Base-by-base conservation (phyloP, 306 rosid genomes). In the Rosa chinensis region DNA sequence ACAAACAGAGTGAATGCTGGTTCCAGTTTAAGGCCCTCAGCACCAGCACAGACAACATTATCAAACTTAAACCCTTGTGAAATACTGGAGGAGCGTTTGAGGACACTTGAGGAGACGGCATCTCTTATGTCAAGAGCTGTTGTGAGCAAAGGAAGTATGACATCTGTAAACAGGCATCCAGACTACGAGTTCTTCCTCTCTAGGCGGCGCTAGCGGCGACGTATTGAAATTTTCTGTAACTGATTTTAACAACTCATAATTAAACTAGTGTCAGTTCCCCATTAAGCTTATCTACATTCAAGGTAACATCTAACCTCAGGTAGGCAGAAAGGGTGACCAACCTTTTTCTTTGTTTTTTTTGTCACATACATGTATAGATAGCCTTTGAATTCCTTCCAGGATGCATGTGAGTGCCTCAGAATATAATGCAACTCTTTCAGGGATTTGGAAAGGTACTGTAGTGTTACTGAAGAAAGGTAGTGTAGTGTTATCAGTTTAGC, bases 1-100 rank as follows among this genome's bases (percentile, higher is more conserved):
- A 70, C 81, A 83, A 83, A 74, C 91, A 93, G 98, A 86, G 83
- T 66, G 98, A 93, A 81, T 88, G 97, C 88, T 93, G 95, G 97
- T 91, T 91, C 80, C 81, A 84, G 84, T 73, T 73, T 82, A 72
- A 82, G 79, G 56, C 86, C 70, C 43, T 84, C 89, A 42, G 82
- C 83, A 4, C 55, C 8, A 42, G 17, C 11, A 23, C 76, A 50
- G 73, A 10, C 75, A 23, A 78, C 87, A 9, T 82, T 71, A 78
- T 48, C 82, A 14, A 82, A 84, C 68, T 48, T 84, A 71, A 76
- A 89, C 81, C 80, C 90, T 69, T 75, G 62, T 17, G 50, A 67
- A 43, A 63, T 91, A 49, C 85, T 91, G 0, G 83, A 79, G 73
- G 90, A 90, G 52, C 91, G 92, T 14, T 73, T 93, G 84, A 80